Percentiles rank a stretch among this genome's conserved stretches.
These are phyloP conservation scores for Rhizoclosmatium sp. DNA, from an alignment of 192 early-diverging fungal genomes.

Conservation along the genomic window DNA sequence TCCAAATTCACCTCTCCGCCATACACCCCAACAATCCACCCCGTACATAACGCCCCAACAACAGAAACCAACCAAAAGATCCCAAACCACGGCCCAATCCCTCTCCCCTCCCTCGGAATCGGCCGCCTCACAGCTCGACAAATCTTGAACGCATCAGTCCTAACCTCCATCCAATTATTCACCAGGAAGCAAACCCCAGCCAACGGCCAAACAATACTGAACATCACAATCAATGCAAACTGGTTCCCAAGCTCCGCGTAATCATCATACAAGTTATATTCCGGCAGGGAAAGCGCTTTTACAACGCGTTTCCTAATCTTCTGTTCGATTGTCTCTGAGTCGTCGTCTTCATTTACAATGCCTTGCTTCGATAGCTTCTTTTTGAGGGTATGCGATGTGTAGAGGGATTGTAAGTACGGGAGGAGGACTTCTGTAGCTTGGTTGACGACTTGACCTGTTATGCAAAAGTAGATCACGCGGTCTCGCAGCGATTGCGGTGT, in stretches of 20 bases:
- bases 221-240: conserved; percentile 89
- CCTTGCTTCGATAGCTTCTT: no score
- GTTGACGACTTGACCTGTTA: conserved; percentile 85
- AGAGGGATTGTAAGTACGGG: conserved; percentile 46
- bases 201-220: conserved; percentile 86
- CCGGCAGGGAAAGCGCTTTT: conserved; percentile 69
- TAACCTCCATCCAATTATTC: conserved; percentile 93
- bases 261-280: conserved; percentile 85
- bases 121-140: conserved; percentile 72
- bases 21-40: no score
- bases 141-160: conserved; percentile 91
- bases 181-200: conserved; percentile 81
- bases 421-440: conserved; percentile 79
- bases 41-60: conserved; percentile 38
- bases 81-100: conserved; percentile 78
- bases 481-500: conserved; percentile 64
- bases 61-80: conserved; percentile 35
- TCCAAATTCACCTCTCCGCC: no score
- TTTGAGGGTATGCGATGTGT: no score
- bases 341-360: not conserved
- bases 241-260: conserved; percentile 94
- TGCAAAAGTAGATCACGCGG: conserved; percentile 79
- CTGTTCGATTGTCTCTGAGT: conserved; percentile 4
- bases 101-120: conserved; percentile 73
- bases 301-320: conserved; percentile 36